phyloP scores from a whole-genome alignment of 1,284 basidiomycete genomes.

The Fomes fomentarius region DNA sequence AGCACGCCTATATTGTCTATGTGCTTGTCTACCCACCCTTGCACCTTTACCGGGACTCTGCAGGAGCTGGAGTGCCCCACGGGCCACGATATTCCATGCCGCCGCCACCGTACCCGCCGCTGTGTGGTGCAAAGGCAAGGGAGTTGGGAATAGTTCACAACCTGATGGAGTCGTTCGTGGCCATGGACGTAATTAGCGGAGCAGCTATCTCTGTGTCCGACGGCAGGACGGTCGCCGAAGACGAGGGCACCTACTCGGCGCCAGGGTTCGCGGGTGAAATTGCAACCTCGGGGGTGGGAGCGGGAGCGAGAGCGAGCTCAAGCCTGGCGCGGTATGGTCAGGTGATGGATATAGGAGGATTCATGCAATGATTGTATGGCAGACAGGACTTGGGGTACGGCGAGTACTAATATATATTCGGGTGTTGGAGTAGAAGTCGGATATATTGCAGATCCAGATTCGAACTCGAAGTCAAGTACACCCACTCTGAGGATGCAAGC shows the following conservation, averaged over 20 bases:
- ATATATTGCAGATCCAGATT: no score
- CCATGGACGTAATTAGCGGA: no score
- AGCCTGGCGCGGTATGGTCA: slow-evolving; percentile 38
- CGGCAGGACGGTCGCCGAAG: no score
- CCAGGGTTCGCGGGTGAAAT: neutral
- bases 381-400: slow-evolving; percentile 11
- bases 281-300: no score
- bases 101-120: slow-evolving; percentile 55
- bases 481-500: no score
- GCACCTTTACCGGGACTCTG: neutral
- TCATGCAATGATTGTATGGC: slow-evolving; percentile 33
- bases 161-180: slow-evolving; percentile 63
- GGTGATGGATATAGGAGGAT: slow-evolving; percentile 41
- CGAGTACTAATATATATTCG: neutral
- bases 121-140: slow-evolving; percentile 51
- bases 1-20: no score
- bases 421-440: slow-evolving; percentile 3
- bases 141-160: slow-evolving; percentile 52
- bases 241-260: neutral
- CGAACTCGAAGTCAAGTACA: no score
- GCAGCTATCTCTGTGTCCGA: no score
- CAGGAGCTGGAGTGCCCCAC: neutral
- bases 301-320: no score
- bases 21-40: neutral
- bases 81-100: slow-evolving; percentile 33